A percentile compares a stretch with the other conserved stretches of the same genome.
Conservation (phyloP, 2,329 filamentous ascomycete species). For the Cyclaneusma minus region DNA sequence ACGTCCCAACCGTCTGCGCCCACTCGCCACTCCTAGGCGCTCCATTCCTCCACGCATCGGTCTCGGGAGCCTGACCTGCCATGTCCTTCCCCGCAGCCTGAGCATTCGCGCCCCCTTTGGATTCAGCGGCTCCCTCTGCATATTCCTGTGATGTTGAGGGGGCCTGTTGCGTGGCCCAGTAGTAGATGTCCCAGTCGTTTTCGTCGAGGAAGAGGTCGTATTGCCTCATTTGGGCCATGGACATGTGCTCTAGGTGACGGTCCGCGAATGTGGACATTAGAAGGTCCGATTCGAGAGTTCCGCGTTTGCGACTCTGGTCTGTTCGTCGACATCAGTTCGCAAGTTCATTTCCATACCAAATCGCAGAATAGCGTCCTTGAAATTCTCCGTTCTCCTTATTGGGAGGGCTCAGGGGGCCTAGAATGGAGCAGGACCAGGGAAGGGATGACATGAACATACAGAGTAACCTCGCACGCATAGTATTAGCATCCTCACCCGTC, state of each 20-base stretch:
- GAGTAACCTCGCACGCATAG: slow-evolving; percentile 76
- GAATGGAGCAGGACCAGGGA: slow-evolving; percentile 4
- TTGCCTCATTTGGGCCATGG: slow-evolving; percentile 54
- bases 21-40: slow-evolving; percentile 55
- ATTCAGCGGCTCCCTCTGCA: slow-evolving; percentile 33
- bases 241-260: slow-evolving; percentile 60
- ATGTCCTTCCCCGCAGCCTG: slow-evolving; percentile 9
- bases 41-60: slow-evolving; percentile 19
- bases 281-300: slow-evolving; percentile 89
- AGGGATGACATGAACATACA: slow-evolving; percentile 31
- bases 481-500: slow-evolving; percentile 67
- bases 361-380: slow-evolving; percentile 6
- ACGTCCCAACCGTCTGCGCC: slow-evolving; percentile 90
- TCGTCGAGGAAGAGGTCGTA: slow-evolving; percentile 94
- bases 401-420: slow-evolving; percentile 1
- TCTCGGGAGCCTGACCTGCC: slow-evolving; percentile 13
- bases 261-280: slow-evolving; percentile 92
- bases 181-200: slow-evolving; percentile 99
- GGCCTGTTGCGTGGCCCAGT: slow-evolving; percentile 89
- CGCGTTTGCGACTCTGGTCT: slow-evolving; percentile 96
- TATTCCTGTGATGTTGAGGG: slow-evolving; percentile 39
- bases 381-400: too few species aligned
- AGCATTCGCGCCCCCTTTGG: slow-evolving; percentile 15
- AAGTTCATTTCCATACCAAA: slow-evolving; percentile 1
- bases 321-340: slow-evolving; percentile 5